A percentile compares a stretch with the other conserved stretches of the same genome.
Conservation (phyloP, 805 yeast species). For the Candida hungchunana region DNA sequence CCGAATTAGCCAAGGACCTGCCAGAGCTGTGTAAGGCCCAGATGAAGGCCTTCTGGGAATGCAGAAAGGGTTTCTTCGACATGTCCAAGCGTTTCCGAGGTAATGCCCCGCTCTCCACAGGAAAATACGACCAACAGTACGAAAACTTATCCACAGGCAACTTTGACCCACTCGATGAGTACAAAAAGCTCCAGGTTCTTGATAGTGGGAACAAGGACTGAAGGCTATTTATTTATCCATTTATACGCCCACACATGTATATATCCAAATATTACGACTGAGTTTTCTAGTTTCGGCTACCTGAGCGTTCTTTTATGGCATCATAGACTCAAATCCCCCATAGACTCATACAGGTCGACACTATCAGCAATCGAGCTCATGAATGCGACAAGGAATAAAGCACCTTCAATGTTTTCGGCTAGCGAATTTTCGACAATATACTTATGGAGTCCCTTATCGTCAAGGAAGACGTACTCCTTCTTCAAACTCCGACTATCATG, state of each 20-base stretch:
- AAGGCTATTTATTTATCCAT: no score
- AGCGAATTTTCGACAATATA: conserved; percentile 78
- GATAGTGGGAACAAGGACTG: conserved; percentile 45
- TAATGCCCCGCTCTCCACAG: conserved; percentile 89
- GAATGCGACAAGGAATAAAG: conserved; percentile 82
- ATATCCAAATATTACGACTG: no score
- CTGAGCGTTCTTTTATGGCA: no score
- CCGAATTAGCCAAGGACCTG: conserved; percentile 66
- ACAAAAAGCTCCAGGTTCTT: conserved; percentile 61
- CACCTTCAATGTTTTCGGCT: conserved; percentile 50
- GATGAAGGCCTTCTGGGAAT: conserved; percentile 80
- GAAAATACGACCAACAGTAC: conserved; percentile 85
- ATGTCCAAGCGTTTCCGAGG: conserved; percentile 91
- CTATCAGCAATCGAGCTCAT: conserved; percentile 59
- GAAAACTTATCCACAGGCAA: conserved; percentile 76
- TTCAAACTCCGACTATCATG: no score
- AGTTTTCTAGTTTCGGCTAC: no score
- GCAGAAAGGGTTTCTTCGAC: conserved; percentile 87
- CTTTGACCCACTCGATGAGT: conserved; percentile 77
- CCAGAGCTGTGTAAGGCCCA: conserved; percentile 89
- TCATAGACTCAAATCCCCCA: no score
- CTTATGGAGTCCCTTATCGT: conserved; percentile 53
- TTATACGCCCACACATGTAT: no score
- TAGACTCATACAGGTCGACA: conserved; percentile 35
- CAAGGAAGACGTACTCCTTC: no score